A percentile compares a stretch with the other conserved stretches of the same genome.
Conservation (phyloP, 306 rosid genomes). For the Trifolium pratense region DNA sequence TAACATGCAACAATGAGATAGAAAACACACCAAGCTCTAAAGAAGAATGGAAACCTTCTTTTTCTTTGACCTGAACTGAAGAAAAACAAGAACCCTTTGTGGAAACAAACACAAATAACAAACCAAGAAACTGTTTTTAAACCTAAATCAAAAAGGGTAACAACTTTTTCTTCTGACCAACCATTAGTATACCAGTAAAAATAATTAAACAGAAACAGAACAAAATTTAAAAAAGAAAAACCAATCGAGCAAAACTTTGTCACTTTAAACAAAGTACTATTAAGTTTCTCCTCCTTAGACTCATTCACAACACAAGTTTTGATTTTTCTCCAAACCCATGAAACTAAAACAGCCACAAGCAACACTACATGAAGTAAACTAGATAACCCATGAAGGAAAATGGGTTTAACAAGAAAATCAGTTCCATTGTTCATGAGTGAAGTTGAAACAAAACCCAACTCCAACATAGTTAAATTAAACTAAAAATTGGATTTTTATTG, state of each 20-base stretch:
- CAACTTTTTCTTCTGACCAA: constrained; percentile 47
- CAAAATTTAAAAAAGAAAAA: constrained; percentile 41
- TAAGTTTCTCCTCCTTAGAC: constrained; percentile 27
- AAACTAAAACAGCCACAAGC: constrained; percentile 33
- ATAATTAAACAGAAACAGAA: constrained; percentile 33
- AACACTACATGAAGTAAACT: constrained; percentile 41
- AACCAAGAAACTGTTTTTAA: constrained; percentile 52
- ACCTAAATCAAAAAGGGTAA: constrained; percentile 50
- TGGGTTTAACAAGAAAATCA: constrained; percentile 43
- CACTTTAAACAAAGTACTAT: not conserved
- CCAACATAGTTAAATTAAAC: constrained; percentile 27
- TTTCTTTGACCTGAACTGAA: constrained; percentile 38
- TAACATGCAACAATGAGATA: constrained; percentile 47
- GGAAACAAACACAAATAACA: constrained; percentile 40
- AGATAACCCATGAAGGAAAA: constrained; percentile 48
- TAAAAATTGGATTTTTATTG: not conserved
- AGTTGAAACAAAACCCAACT: not conserved
- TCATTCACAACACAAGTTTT: not conserved
- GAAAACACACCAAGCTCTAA: constrained; percentile 54
- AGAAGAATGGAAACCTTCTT: constrained; percentile 41
- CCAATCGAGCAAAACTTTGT: constrained; percentile 45
- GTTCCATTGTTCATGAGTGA: constrained; percentile 14
- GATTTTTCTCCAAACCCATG: constrained; percentile 38
- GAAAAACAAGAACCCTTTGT: constrained; percentile 16
- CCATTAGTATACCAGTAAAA: constrained; percentile 45